phyloP scores from a whole-genome alignment of 345 rosid genomes.

The Camelina sativa region DNA sequence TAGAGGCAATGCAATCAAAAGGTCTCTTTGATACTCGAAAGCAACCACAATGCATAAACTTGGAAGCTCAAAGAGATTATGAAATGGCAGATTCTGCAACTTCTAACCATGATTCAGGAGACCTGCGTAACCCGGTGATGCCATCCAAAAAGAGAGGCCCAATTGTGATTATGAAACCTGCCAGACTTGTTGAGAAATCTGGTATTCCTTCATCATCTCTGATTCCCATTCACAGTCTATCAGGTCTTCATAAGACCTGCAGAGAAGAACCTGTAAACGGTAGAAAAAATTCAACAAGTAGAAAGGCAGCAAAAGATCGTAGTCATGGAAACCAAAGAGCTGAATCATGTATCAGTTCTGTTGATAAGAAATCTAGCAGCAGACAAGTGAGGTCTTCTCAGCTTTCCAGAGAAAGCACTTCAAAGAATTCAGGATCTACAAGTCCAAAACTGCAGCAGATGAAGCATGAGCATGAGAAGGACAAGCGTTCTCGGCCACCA shows the following conservation, averaged over 20 bases:
- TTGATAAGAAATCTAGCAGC: constrained; percentile 54
- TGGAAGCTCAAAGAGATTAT: constrained; percentile 47
- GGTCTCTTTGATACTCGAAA: constrained; percentile 61
- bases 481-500: constrained; percentile 74
- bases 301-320: constrained; percentile 48
- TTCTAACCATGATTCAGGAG: constrained; percentile 44
- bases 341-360: constrained; percentile 46
- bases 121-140: constrained; percentile 1
- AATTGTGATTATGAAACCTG: constrained; percentile 95
- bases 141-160: constrained; percentile 43
- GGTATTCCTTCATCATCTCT: constrained; percentile 59
- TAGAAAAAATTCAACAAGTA: constrained; percentile 45
- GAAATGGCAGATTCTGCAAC: constrained; percentile 50
- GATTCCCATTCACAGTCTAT: constrained; percentile 57
- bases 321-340: constrained; percentile 49
- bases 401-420: constrained; percentile 54
- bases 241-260: constrained; percentile 50
- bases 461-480: constrained; percentile 65
- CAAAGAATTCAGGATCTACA: constrained; percentile 56
- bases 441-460: constrained; percentile 77
- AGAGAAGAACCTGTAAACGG: constrained; percentile 45
- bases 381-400: constrained; percentile 51
- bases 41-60: constrained; percentile 60
- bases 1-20: constrained; percentile 78
- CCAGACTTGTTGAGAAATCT: constrained; percentile 69